Base-by-base conservation (phyloP, 129 eudicot genomes). In the Tagetes erecta region DNA sequence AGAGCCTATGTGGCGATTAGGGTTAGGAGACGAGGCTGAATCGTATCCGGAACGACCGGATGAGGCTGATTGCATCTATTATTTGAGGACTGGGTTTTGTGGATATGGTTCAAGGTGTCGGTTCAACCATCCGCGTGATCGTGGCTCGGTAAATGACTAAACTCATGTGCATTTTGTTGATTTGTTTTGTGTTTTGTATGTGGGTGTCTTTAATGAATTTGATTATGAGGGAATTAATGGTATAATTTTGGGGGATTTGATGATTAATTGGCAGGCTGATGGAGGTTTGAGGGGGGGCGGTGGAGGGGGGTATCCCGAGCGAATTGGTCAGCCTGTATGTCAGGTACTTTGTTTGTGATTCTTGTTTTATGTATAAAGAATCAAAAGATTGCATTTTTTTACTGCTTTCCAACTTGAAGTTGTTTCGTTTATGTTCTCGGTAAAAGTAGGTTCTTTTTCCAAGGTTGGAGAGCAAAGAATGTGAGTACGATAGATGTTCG, bases 81-180 rank as follows among this genome's bases (percentile, higher is more conserved):
- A 81, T 86, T 55, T 92, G 86, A 82, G 93, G 77, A 92, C 89
- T 5, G 96, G 97, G 10, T 78, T 82, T 76, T 92, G 97, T 80
- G 96, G 97, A 31, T 89, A 87, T 63, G 94, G 96, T 56, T 76
- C 86, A 5, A 79, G 91, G 45, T 92, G 97, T 78, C 96, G 97
- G 74, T 92, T 87, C 64, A 92, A 92, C 84, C 97, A 92, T 80
- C 97, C 97, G 6, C 96, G 83, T 66, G 93, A 92, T 53, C 96
- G 96, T 49, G 74, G 83, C 76, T 67, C 68, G 96, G 97, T 91
- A 84, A 63, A 0, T 73, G 83, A 13, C 31, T 67, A 67, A 40
- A 8, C 40, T 4, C 11, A 36, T 68, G 63, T 69, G 75, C 81
- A 47, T 83, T 65, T 57, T 76, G 78, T 74, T 41, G 55, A 71